Conservation (phyloP, 805 yeast genomes). For the Candida vartiovaarae region DNA sequence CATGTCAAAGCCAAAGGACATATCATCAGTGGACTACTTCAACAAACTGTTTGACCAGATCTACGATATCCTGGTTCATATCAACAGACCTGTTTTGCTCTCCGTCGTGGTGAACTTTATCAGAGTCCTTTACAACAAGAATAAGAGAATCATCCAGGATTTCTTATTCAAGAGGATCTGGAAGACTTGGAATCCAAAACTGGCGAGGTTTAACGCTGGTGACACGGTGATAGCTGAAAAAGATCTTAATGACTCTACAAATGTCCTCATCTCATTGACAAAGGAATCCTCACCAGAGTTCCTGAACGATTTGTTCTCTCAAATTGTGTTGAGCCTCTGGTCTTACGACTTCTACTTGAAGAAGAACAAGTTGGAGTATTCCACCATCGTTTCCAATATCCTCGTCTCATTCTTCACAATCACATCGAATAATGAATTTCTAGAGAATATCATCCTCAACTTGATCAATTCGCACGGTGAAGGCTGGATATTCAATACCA, state of each 20-base stretch:
- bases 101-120: constrained; percentile 52
- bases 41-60: constrained; percentile 56
- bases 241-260: constrained; percentile 52
- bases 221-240: constrained; percentile 36
- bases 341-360: constrained; percentile 29
- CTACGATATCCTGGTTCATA: constrained; percentile 46
- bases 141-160: constrained; percentile 45
- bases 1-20: constrained; percentile 49
- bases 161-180: constrained; percentile 50
- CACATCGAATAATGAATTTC: constrained; percentile 21
- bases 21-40: constrained; percentile 46
- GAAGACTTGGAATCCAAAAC: constrained; percentile 35
- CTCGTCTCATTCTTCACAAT: constrained; percentile 27
- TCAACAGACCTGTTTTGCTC: constrained; percentile 54
- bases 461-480: constrained; percentile 27
- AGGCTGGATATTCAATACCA: constrained; percentile 29
- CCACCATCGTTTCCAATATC: constrained; percentile 25
- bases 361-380: constrained; percentile 24
- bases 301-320: constrained; percentile 24
- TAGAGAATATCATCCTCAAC: constrained; percentile 25
- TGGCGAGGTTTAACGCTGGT: constrained; percentile 15
- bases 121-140: constrained; percentile 42
- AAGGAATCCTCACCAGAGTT: constrained; percentile 35
- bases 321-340: constrained; percentile 30
- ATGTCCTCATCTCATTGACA: constrained; percentile 57